Conservation (phyloP, 495 filamentous ascomycete species). For the Neurospora sp. region DNA sequence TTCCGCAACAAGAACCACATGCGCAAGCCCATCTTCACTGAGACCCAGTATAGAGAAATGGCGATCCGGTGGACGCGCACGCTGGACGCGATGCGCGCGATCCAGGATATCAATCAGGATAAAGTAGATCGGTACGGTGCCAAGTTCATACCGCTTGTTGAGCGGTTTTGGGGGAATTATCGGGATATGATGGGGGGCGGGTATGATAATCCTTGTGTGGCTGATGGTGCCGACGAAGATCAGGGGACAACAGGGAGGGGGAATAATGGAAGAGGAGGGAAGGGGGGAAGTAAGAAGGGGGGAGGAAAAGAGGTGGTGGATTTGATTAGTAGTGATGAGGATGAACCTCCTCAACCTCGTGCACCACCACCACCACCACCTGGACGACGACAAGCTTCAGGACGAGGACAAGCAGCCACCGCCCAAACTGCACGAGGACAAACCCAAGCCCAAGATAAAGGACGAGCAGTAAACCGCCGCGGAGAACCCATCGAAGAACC, state of each 20-base stretch:
- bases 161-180: conserved; percentile 45
- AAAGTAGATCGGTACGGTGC: conserved; percentile 62
- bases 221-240: not conserved
- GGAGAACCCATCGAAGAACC: conserved; percentile 22
- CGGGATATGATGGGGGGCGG: conserved; percentile 41
- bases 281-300: not conserved
- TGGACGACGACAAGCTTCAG: too few relatives aligned
- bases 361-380: not conserved
- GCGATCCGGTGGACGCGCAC: conserved; percentile 60
- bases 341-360: not conserved
- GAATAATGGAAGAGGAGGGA: not conserved
- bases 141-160: conserved; percentile 55
- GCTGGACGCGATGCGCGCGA: conserved; percentile 48
- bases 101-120: conserved; percentile 59
- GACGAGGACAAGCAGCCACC: not conserved
- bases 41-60: conserved; percentile 73
- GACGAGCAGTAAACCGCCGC: not conserved
- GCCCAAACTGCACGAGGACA: not conserved
- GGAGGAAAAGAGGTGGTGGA: not conserved
- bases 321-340: not conserved
- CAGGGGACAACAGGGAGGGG: not conserved
- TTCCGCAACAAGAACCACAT: conserved; percentile 54
- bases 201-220: not conserved
- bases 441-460: not conserved
- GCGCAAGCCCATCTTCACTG: conserved; percentile 63